Conservation (phyloP, 108 stramenopile species). For the Cyclotella cryptica region DNA sequence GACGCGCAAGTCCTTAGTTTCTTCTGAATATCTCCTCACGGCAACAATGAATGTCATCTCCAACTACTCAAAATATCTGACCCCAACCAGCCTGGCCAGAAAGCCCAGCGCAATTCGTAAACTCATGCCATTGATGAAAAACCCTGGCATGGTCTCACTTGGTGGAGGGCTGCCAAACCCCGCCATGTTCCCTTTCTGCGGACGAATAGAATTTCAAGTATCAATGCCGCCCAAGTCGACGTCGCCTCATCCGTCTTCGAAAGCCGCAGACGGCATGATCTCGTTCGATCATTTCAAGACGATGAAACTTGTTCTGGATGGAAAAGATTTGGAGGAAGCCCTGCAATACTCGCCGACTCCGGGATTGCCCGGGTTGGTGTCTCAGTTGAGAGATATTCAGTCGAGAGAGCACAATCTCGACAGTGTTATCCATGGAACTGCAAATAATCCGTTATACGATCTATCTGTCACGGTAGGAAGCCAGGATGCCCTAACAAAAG, state of each 20-base stretch:
- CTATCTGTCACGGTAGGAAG: constrained; percentile 47
- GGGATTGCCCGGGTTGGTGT: constrained; percentile 39
- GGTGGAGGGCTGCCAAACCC: constrained; percentile 60
- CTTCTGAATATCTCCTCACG: neutral
- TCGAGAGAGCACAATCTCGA: constrained; percentile 24
- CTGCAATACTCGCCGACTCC: constrained; percentile 54
- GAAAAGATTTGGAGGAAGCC: constrained; percentile 18
- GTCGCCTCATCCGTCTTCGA: neutral
- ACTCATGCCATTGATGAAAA: constrained; percentile 36
- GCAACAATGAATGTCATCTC: constrained; percentile 4
- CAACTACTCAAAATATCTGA: constrained; percentile 21
- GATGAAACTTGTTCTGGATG: constrained; percentile 3
- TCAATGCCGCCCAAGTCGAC: neutral
- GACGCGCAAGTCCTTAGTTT: neutral
- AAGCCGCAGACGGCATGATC: neutral
- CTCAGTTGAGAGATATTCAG: constrained; percentile 37
- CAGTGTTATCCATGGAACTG: neutral
- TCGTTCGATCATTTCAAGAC: neutral
- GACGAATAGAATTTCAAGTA: constrained; percentile 13
- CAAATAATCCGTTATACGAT: constrained; percentile 3
- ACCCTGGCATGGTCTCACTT: constrained; percentile 47
- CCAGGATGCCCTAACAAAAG: constrained; percentile 52
- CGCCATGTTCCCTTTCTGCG: constrained; percentile 37
- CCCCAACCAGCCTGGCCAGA: neutral
- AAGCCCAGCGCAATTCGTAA: constrained; percentile 43